Evolutionary conservation across 768 basidiomycete genomes (phyloP), one percentile per base, ranked within the genome.

Genomic region (Sarcodon aspratus): DNA sequence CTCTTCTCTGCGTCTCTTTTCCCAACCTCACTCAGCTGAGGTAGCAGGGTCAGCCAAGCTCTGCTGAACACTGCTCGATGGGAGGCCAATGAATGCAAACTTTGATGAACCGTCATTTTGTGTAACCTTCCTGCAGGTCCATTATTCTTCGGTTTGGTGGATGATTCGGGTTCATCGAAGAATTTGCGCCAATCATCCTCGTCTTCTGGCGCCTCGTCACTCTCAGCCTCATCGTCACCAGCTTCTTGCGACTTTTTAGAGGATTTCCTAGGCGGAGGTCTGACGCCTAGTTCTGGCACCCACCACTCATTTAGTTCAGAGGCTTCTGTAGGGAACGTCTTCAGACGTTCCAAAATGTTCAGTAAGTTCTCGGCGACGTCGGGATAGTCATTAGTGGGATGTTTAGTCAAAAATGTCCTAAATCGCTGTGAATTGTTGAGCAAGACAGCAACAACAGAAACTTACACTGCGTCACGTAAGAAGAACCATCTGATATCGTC

Each of bases 401-500:
- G 63, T 58, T 40, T 63, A 58, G 35, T 72, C 51, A 50, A 67
- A 49, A 42, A 64, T 61, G 21, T 67, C 68, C 52, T 56, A 50
- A 13, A 49, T 38, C n/a, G 35, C 18, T 49, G 40, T 34, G 9
- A 45, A 43, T 18, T 49, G 8, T 51, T 45, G 37, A 40, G 37
- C 36, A 49, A 44, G 17, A n/a, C 47, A 18, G 15, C 33, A 9
- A 42, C 8, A 12, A 12, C 21, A 44, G 27, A 45, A 6, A 68
- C 76, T 50, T 63, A 85, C 89, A 71, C 76, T 48, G 85, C 71
- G 58, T 92, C 86, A 38, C 84, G 75, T 33, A 95, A 72, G 68
- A 91, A 92, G 68, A 85, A 88, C 86, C 86, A 94, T 50, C 91
- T 77, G 33, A 94, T 68, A 57, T 95, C 91, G 57, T 90, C 85